phyloP scores from a whole-genome alignment of 768 basidiomycete genomes.

The Pluteus cervinus region DNA sequence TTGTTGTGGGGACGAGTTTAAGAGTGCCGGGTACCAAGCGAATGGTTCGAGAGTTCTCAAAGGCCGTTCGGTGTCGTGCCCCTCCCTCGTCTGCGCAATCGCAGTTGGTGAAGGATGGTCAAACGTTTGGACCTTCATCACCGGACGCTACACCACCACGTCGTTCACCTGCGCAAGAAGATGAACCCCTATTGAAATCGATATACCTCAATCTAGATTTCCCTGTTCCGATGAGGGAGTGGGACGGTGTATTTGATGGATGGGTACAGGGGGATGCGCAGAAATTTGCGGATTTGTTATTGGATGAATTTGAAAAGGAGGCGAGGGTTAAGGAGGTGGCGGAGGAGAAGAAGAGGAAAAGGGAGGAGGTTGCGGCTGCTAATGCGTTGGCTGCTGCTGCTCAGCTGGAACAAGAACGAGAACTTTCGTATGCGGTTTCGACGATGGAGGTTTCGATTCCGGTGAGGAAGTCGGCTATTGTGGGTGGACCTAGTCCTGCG shows the following conservation, averaged over 20 bases:
- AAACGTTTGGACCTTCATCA: slow-evolving; percentile 26
- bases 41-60: slow-evolving; percentile 84
- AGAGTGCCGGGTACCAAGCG: slow-evolving; percentile 88
- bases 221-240: slow-evolving; percentile 77
- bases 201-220: slow-evolving; percentile 87
- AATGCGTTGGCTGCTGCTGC: slow-evolving; percentile 7
- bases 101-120: no score
- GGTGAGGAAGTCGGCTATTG: no score
- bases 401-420: no score
- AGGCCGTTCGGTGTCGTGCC: slow-evolving; percentile 56
- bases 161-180: slow-evolving; percentile 36
- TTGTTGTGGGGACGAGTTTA: slow-evolving; percentile 89
- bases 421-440: no score
- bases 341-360: slow-evolving; percentile 49
- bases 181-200: slow-evolving; percentile 52
- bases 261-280: slow-evolving; percentile 91
- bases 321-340: slow-evolving; percentile 46
- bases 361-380: slow-evolving; percentile 31
- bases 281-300: slow-evolving; percentile 58
- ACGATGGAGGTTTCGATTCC: no score
- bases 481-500: no score
- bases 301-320: slow-evolving; percentile 53
- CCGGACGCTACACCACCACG: slow-evolving; percentile 48
- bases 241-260: slow-evolving; percentile 86
- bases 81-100: slow-evolving; percentile 26